A percentile compares a stretch with the other conserved stretches of the same genome.
phyloP scores from a whole-genome alignment of 176 grass and related monocot species.

The Eremochloa ophiuroides region DNA sequence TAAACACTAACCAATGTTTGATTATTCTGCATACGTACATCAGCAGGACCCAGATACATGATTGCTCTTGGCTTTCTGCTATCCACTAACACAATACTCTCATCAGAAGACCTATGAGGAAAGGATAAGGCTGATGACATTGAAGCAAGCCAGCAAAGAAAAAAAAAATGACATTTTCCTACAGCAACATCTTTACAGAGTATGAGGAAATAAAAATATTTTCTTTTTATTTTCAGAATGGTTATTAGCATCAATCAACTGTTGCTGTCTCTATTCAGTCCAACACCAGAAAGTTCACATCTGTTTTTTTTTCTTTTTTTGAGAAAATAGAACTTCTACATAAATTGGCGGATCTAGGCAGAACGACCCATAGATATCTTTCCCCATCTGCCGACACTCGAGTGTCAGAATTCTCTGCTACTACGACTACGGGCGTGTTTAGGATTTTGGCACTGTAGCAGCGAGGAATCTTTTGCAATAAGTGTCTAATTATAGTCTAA shows the following conservation, averaged over 20 bases:
- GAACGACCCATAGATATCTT: conserved; percentile 17
- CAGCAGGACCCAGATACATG: conserved; percentile 23
- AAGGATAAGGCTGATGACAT: conserved; percentile 11
- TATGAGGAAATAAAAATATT: background rate
- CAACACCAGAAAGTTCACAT: conserved; percentile 2
- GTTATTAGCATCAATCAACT: conserved; percentile 14
- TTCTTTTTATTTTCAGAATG: background rate
- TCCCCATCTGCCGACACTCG: conserved; percentile 35
- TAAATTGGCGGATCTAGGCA: conserved; percentile 8
- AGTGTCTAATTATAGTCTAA: no score
- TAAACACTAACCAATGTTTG: no score
- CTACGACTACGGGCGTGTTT: background rate
- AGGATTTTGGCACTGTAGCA: no score
- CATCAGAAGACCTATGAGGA: background rate
- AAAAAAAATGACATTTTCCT: background rate
- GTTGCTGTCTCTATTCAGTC: background rate
- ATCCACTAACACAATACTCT: conserved; percentile 14
- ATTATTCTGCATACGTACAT: conserved; percentile 16
- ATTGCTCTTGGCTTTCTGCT: conserved; percentile 12
- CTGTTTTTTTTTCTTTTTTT: background rate
- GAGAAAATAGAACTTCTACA: background rate
- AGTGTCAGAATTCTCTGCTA: conserved; percentile 1
- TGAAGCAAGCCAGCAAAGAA: background rate
- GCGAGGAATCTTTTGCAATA: no score
- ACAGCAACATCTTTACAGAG: background rate